Evolutionary conservation across 1,139 yeast genomes (phyloP).

Genomic region (Saccharomycopsis hybrid): DNA sequence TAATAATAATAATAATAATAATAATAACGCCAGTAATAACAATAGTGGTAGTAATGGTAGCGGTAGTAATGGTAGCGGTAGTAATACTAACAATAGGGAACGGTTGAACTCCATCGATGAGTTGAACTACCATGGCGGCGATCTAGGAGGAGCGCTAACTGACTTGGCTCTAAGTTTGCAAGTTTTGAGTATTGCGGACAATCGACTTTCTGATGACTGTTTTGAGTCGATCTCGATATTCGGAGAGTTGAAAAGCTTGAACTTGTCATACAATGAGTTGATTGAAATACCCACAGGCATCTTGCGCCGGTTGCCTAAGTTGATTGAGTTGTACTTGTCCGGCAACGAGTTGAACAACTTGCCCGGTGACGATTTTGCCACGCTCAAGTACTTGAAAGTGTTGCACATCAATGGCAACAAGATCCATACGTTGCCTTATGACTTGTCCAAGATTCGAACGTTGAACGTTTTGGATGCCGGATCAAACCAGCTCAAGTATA

Average conservation of each 20-base stretch:
- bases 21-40: neutral
- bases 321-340: constrained; percentile 69
- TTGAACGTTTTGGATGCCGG: constrained; percentile 83
- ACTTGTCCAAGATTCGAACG: constrained; percentile 60
- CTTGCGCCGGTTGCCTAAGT: constrained; percentile 46
- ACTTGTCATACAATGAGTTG: constrained; percentile 77
- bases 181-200: constrained; percentile 69
- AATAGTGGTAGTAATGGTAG: neutral
- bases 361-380: constrained; percentile 80
- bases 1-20: neutral
- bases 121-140: neutral
- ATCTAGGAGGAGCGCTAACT: constrained; percentile 22
- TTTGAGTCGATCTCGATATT: constrained; percentile 64
- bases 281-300: constrained; percentile 77
- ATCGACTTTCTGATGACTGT: constrained; percentile 72
- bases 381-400: constrained; percentile 49
- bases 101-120: neutral
- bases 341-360: constrained; percentile 77
- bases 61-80: neutral
- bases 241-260: constrained; percentile 54
- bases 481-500: constrained; percentile 82
- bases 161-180: constrained; percentile 48
- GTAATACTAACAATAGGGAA: neutral
- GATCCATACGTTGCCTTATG: constrained; percentile 84
- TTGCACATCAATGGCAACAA: constrained; percentile 78